phyloP scores from a whole-genome alignment of 345 rosid species.

The Melastoma malabathricum region DNA sequence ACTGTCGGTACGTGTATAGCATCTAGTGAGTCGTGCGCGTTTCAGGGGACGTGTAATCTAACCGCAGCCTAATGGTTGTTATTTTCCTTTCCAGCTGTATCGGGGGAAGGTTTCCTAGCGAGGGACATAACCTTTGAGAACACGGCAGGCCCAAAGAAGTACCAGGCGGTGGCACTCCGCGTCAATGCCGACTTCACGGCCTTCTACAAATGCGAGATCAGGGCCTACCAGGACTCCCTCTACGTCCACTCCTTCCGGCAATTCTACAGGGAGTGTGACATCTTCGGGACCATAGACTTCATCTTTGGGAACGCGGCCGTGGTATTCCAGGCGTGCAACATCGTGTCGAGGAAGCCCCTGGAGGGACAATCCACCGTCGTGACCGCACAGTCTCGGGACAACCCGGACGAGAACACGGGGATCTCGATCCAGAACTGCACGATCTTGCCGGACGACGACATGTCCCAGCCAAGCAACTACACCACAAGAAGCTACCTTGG shows the following conservation, averaged over 20 bases:
- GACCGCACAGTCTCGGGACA: slow-evolving; percentile 63
- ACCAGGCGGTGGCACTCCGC: slow-evolving; percentile 74
- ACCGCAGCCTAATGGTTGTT: background rate
- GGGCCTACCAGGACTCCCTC: slow-evolving; percentile 65
- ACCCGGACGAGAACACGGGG: slow-evolving; percentile 54
- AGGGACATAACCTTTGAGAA: slow-evolving; percentile 57
- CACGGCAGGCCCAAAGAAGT: slow-evolving; percentile 63
- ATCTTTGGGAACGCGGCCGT: slow-evolving; percentile 72
- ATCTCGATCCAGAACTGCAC: slow-evolving; percentile 75
- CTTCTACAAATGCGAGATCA: slow-evolving; percentile 36
- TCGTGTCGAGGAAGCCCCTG: slow-evolving; percentile 53
- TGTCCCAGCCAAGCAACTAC: slow-evolving; percentile 15
- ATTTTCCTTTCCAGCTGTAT: slow-evolving; percentile 34
- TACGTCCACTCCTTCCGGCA: slow-evolving; percentile 63
- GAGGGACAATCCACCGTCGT: slow-evolving; percentile 53
- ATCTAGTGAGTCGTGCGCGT: too few relatives aligned
- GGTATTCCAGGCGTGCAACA: slow-evolving; percentile 57
- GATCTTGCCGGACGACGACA: slow-evolving; percentile 38
- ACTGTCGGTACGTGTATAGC: slow-evolving; percentile 41
- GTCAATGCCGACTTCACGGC: slow-evolving; percentile 61
- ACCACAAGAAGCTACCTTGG: slow-evolving; percentile 55
- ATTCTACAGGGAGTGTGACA: slow-evolving; percentile 68
- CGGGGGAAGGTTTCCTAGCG: slow-evolving; percentile 71
- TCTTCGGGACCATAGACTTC: slow-evolving; percentile 60
- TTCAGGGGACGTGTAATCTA: too few relatives aligned